Evolutionary conservation across 2,329 filamentous ascomycete species (phyloP), one percentile per base, ranked within the genome.

Genomic region (Camillea tinctor): DNA sequence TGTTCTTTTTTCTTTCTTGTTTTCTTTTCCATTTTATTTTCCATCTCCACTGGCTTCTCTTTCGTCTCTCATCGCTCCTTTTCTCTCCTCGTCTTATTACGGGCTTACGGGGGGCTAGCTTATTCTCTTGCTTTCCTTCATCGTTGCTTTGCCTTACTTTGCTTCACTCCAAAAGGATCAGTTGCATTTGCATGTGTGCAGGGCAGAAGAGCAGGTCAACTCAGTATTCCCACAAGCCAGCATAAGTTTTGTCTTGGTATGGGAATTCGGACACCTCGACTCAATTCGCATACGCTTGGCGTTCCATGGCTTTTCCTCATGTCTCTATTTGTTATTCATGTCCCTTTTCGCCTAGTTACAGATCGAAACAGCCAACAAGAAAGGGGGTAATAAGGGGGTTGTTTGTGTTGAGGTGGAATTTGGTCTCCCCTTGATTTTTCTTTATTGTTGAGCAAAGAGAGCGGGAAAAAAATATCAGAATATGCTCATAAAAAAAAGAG

Each of bases 111-210:
- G 36, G 36, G 36, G 11, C 36, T 44, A n/a, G 36, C 36, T 44
- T 44, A 5, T 40, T 17, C 17, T 15, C 26, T 17, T 44, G 13
- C 36, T 44, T 44, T 44, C 5, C 36, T 44, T 15, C 36, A 30
- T 30, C 13, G 13, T 9, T 7, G 26, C 26, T 30, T 44, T 11
- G 36, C 36, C 44, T 60, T 61, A 53, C 52, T 57, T 49, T n/a
- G 52, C 50, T 55, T 23, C 55, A 56, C 57, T 15, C 36, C 48
- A 17, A 59, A 62, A 60, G 60, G 13, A n/a, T 52, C 52, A 52
- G 36, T 59, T 57, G 60, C 63, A 64, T 64, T 55, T 64, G 61
- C 61, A 65, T 65, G 49, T 36, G 52, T 60, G 52, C 48, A 50
- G 58, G 22, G 55, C 62, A 58, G 55, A 44, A 44, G 36, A 44